phyloP scores from a whole-genome alignment of 2,329 filamentous ascomycete species.

The Colletotrichum sp. region DNA sequence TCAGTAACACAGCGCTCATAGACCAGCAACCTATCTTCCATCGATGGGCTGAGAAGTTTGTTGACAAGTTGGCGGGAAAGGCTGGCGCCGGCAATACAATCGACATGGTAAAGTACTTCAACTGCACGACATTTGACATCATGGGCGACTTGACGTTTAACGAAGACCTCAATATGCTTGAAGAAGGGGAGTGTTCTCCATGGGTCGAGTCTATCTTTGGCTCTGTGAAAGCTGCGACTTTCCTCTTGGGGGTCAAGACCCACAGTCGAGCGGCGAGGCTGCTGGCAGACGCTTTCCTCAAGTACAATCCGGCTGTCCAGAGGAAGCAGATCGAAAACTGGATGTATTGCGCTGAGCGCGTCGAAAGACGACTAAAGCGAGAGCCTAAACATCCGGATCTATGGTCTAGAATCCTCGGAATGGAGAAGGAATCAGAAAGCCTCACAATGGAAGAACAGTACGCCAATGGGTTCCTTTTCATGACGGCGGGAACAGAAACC shows the following conservation, averaged over 20 bases:
- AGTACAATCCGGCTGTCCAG: not conserved
- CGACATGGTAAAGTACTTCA: not conserved
- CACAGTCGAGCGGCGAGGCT: not conserved
- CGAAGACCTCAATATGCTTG: not conserved
- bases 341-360: not conserved
- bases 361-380: not conserved
- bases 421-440: not conserved
- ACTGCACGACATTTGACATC: not conserved
- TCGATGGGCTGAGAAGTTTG: not conserved
- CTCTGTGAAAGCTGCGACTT: not conserved
- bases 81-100: not conserved
- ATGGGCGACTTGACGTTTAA: not conserved
- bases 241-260: not conserved
- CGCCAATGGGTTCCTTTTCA: not conserved
- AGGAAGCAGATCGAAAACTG: not conserved
- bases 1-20: not conserved
- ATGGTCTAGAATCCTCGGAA: not conserved
- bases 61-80: not conserved
- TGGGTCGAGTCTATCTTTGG: conserved; percentile 5
- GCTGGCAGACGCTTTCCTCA: not conserved
- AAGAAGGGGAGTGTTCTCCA: not conserved
- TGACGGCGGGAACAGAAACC: conserved; percentile 4
- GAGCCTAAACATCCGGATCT: not conserved
- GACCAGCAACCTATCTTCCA: not conserved
- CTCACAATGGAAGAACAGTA: conserved; percentile 3